Base-by-base conservation (phyloP, 2,329 filamentous ascomycete genomes). In the Aspergillus ustus region DNA sequence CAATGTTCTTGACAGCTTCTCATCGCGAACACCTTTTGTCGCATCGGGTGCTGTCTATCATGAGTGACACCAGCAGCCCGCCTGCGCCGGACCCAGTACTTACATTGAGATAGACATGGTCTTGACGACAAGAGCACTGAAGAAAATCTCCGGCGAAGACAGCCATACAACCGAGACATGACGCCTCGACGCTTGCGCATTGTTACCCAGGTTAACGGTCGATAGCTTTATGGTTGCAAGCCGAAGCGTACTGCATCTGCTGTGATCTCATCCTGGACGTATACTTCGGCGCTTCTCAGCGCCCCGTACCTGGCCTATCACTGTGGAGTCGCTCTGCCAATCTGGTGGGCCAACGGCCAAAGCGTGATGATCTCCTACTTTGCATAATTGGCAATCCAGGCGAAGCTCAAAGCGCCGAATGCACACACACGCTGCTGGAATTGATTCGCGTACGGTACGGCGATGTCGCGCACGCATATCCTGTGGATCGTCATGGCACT, bases 281-380 rank as follows among this genome's bases (percentile, higher is more conserved):
- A 29, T 25, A 55, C 31, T 4, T 55, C 52, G 9, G 52, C 52
- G 7, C 40, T 55, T 28, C 52, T 55, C 7, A 40, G 52, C 2
- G 52, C 52, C 13, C 25, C 52, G 11, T 44, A 44, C 20, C 22
- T 55, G 22, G 46, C 52, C 52, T 55, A 55, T 13, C 28, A 22
- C 5, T 45, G 46, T 46, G 52, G 52, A 9, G 20, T 55, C 13
- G 52, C 52, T 44, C 40, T 55, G 5, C 31, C 31, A 22, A 31
- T 52, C 28, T 59, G 9, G 48, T 59, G 56, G 48, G 31, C 31
- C 31, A 34, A 34, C 31, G 31, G 31, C 8, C 31, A 34, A 34
- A 83, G 85, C 63, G 78, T 79, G 31, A 81, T 80, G 1, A 82
- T 85, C 15, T 73, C 82, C 3, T 75, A 79, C 49, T 84, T 83